These are phyloP conservation scores for Penicillium ucsense DNA, from an alignment of 495 filamentous ascomycete species.

Conservation along the genomic window DNA sequence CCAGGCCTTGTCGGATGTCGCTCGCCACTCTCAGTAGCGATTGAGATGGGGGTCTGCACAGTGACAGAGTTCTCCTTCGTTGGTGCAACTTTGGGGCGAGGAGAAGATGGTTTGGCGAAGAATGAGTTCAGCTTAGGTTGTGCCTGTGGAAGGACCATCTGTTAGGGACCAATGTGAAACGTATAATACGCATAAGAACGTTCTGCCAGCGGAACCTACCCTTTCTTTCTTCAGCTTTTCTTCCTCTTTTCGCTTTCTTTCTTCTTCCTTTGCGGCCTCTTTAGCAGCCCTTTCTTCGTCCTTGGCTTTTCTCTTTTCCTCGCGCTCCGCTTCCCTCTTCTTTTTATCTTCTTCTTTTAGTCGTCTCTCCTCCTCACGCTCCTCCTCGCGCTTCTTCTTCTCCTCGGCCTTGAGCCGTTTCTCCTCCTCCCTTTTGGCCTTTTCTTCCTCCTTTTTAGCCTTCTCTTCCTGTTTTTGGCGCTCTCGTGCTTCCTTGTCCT, in stretches of 20 bases:
- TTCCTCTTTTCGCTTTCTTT: conserved; percentile 50
- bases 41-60: conserved; percentile 11
- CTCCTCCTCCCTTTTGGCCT: conserved; percentile 39
- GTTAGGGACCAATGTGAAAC: conserved; percentile 2
- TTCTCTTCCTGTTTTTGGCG: conserved; percentile 32
- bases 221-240: conserved; percentile 59
- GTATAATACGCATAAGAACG: too few relatives aligned
- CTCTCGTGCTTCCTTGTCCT: conserved; percentile 38
- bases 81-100: conserved; percentile 11
- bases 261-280: conserved; percentile 45
- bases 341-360: conserved; percentile 23
- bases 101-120: conserved; percentile 40
- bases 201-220: conserved; percentile 26
- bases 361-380: conserved; percentile 40
- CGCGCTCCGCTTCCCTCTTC: conserved; percentile 26
- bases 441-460: conserved; percentile 38
- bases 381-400: conserved; percentile 34
- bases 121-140: conserved; percentile 54
- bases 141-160: conserved; percentile 24
- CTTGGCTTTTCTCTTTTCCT: conserved; percentile 48
- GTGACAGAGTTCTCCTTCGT: conserved; percentile 10
- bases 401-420: conserved; percentile 31
- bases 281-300: conserved; percentile 52
- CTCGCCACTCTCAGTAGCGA: background rate
- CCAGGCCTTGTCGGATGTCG: conserved; percentile 10